Base-by-base conservation (phyloP, 768 basidiomycete genomes). In the Sarcomyxa edulis region DNA sequence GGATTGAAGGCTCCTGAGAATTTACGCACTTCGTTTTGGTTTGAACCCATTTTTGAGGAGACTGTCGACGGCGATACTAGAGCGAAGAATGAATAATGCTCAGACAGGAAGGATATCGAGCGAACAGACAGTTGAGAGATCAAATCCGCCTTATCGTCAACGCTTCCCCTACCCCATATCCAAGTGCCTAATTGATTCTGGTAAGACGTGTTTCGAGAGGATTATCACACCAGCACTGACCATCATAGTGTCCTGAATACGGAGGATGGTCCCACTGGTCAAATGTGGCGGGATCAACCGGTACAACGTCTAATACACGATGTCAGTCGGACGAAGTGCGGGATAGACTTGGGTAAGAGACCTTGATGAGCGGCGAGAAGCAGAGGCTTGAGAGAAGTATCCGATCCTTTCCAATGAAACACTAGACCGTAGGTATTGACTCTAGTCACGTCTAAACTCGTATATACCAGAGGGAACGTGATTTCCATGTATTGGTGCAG, bases 371-470 rank as follows among this genome's bases (percentile, higher is more conserved):
- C 81, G n/a, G 74, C 70, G 28, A 84, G 56, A 9, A 90, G 62
- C 10, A 88, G 48, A 0, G 88, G 87, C 53, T 85, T 84, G n/a
- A 84, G 63, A 1, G 65, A 59, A 7, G 55, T 42, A 46, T 86
- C 68, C 3, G 72, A 69, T 1, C 86, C 87, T 37, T 69, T 62
- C 85, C 86, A 89, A 34, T 77, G 72, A 51, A 75, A 85, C 7
- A 86, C 56, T n/a, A 89, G 66, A 0, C 76, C 87, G 48, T 84
- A 85, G 0, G 76, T 84, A 54, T 89, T 88, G 49, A 92, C 76
- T 48, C 76, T 80, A 7, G 78, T 79, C 43, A 84, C 65, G 20
- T 67, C 51, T 29, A 89, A 65, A 7, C 57, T 69, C 14, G 64
- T 33, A 54, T 85, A 75, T 54, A 80, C 64, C 9, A 81, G 76